Evolutionary conservation across 108 stramenopile genomes (phyloP).

Genomic region (Cyclotella choctawhatcheeana): DNA sequence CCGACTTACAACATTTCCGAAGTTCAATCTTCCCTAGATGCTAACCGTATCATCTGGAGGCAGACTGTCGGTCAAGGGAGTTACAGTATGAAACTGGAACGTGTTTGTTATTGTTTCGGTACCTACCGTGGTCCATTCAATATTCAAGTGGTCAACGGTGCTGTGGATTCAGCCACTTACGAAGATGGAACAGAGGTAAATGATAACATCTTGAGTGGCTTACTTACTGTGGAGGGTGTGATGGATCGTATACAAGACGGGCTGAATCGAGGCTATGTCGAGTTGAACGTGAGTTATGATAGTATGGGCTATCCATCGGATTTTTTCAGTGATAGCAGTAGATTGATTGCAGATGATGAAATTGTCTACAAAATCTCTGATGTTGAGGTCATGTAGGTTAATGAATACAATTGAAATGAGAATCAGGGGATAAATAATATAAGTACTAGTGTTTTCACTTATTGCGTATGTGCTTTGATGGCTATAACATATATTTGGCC

Average conservation of each 20-base stretch:
- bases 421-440: not conserved
- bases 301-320: conserved; percentile 7
- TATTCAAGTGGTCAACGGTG: not conserved
- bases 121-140: not conserved
- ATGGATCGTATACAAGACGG: conserved; percentile 18
- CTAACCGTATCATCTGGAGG: not conserved
- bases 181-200: not conserved
- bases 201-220: not conserved
- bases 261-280: not conserved
- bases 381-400: too few relatives aligned
- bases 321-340: not conserved
- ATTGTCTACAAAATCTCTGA: not conserved
- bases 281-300: not conserved
- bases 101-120: not conserved
- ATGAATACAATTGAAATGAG: too few relatives aligned
- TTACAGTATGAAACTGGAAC: not conserved
- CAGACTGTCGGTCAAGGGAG: not conserved
- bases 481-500: too few relatives aligned
- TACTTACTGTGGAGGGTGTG: conserved; percentile 12
- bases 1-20: not conserved
- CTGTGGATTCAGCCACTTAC: not conserved
- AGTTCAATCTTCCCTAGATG: not conserved
- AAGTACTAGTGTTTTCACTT: not conserved
- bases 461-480: not conserved
- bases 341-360: conserved; percentile 24